Conservation (phyloP, 164 flowering plant species). For the Brasenia schreberi region DNA sequence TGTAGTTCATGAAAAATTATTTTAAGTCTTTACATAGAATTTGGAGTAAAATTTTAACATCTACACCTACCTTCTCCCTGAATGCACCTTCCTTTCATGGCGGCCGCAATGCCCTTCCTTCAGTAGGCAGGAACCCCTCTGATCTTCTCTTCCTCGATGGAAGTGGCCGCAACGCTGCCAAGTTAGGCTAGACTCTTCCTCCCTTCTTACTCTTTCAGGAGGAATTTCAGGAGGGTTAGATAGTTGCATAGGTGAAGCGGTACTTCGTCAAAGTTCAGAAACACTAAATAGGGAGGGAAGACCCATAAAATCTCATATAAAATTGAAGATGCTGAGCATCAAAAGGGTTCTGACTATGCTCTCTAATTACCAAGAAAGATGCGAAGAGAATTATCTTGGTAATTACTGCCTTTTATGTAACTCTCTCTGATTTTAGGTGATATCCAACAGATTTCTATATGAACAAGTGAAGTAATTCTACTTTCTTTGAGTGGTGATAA, state of each 20-base stretch:
- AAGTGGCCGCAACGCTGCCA: conserved; percentile 20
- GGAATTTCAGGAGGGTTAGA: neutral
- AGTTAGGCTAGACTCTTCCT: neutral
- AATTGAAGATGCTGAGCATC: conserved; percentile 34
- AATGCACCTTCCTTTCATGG: conserved; percentile 56
- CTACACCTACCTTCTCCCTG: conserved; percentile 3
- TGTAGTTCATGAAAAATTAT: too few relatives aligned
- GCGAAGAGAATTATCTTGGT: conserved; percentile 66
- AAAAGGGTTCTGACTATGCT: conserved; percentile 71
- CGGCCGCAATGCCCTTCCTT: conserved; percentile 66
- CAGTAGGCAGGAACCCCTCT: conserved; percentile 74
- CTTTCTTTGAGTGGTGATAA: too few relatives aligned
- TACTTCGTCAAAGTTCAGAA: neutral
- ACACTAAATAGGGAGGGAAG: neutral
- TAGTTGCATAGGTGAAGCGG: neutral
- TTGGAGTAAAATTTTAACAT: too few relatives aligned
- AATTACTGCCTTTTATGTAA: conserved; percentile 53
- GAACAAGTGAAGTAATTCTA: too few relatives aligned
- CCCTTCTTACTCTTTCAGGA: neutral
- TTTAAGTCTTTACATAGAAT: too few relatives aligned
- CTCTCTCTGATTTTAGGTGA: too few relatives aligned
- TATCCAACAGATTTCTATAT: too few relatives aligned
- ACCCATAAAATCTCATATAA: neutral
- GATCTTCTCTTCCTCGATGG: conserved; percentile 73
- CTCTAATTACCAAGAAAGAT: conserved; percentile 61